These are phyloP conservation scores for Geosmithia putterillii DNA, from an alignment of 2,329 filamentous ascomycete genomes.

Conservation along the genomic window DNA sequence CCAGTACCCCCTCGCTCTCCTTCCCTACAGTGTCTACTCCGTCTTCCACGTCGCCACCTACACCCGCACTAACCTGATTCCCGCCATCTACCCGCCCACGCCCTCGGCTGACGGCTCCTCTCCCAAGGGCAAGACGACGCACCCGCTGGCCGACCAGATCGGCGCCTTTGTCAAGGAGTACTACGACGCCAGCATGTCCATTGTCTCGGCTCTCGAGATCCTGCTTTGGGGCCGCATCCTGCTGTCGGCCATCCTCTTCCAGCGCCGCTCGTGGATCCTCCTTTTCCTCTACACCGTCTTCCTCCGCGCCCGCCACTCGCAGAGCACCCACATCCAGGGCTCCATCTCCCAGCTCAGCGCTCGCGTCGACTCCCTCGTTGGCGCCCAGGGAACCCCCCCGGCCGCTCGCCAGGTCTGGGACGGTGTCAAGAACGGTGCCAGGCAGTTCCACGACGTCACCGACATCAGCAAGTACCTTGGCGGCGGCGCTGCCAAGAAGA, in stretches of 20 bases:
- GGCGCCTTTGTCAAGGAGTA: slow-evolving; percentile 94
- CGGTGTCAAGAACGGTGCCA: slow-evolving; percentile 56
- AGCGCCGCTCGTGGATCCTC: slow-evolving; percentile 82
- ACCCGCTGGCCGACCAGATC: slow-evolving; percentile 67
- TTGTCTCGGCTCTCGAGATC: slow-evolving; percentile 84
- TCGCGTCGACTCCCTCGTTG: slow-evolving; percentile 68
- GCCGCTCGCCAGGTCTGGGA: slow-evolving; percentile 71
- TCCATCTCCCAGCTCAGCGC: slow-evolving; percentile 62
- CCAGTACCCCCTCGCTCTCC: slow-evolving; percentile 79
- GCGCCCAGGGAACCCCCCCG: slow-evolving; percentile 78
- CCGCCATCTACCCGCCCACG: slow-evolving; percentile 62
- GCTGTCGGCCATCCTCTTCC: slow-evolving; percentile 73
- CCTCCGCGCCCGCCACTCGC: slow-evolving; percentile 77
- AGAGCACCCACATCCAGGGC: slow-evolving; percentile 87
- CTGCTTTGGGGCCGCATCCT: slow-evolving; percentile 74
- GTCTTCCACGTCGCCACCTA: slow-evolving; percentile 98
- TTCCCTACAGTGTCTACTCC: slow-evolving; percentile 94
- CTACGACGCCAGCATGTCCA: slow-evolving; percentile 91
- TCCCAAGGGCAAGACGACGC: slow-evolving; percentile 37
- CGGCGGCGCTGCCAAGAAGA: slow-evolving; percentile 38
- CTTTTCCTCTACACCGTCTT: slow-evolving; percentile 80
- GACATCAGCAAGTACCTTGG: slow-evolving; percentile 64
- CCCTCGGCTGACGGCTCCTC: slow-evolving; percentile 40
- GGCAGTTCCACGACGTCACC: slow-evolving; percentile 68
- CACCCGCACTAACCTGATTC: slow-evolving; percentile 84